These are phyloP conservation scores for Fusarium aywerte DNA, from an alignment of 2,329 filamentous ascomycete genomes.

Conservation along the genomic window DNA sequence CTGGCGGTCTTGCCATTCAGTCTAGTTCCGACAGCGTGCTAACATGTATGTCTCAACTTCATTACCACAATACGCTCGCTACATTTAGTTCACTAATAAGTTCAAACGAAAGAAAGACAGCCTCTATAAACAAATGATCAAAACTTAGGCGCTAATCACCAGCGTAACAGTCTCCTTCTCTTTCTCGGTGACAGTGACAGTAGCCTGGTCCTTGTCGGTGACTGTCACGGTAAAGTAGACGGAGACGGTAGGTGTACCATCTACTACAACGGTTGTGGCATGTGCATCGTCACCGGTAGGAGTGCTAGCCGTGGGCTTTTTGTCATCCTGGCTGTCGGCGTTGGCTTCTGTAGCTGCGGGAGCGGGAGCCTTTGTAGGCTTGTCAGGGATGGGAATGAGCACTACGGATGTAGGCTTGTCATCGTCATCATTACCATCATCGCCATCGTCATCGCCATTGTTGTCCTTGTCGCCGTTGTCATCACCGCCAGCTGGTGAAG, in stretches of 20 bases:
- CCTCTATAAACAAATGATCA: neutral
- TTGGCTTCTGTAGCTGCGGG: constrained; percentile 33
- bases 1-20: neutral
- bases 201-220: constrained; percentile 48
- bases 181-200: constrained; percentile 51
- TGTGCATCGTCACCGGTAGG: constrained; percentile 26
- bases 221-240: constrained; percentile 53
- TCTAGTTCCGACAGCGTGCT: constrained; percentile 2
- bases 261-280: constrained; percentile 44
- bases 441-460: neutral
- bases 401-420: constrained; percentile 40
- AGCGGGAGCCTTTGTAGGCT: constrained; percentile 20
- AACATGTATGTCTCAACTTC: constrained; percentile 26
- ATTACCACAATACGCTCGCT: constrained; percentile 34
- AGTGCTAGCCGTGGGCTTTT: constrained; percentile 17
- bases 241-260: constrained; percentile 52
- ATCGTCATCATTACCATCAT: neutral
- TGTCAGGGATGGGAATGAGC: constrained; percentile 46
- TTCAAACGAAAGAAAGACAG: neutral
- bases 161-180: constrained; percentile 49
- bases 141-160: constrained; percentile 44
- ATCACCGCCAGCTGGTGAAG: constrained; percentile 10
- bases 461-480: neutral
- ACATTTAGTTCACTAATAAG: neutral
- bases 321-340: constrained; percentile 16